Conservation (phyloP, 2,329 filamentous ascomycete genomes). For the Fusarium citri region DNA sequence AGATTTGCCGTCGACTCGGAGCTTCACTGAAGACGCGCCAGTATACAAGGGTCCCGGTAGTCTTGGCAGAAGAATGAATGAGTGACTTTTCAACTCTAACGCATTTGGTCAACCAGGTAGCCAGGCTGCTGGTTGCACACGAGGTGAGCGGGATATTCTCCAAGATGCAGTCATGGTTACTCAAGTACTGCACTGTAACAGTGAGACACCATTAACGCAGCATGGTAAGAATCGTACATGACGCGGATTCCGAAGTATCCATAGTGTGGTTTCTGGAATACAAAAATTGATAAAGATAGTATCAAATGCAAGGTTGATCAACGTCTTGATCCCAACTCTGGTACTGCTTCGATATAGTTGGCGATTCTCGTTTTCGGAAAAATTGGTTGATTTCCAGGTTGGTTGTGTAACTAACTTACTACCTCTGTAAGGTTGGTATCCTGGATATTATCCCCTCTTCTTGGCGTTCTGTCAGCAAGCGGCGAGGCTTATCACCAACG, state of each 20-base stretch:
- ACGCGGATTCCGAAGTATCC: not conserved
- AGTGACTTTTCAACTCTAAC: constrained; percentile 24
- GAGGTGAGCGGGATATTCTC: constrained; percentile 9
- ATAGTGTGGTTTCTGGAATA: constrained; percentile 7
- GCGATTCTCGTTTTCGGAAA: not conserved
- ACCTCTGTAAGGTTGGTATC: not conserved
- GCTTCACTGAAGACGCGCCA: not conserved
- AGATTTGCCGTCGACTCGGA: constrained; percentile 11
- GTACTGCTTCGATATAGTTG: not conserved
- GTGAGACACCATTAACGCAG: constrained; percentile 17
- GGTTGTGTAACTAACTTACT: too few relatives aligned
- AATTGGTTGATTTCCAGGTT: not conserved
- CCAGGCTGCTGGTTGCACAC: constrained; percentile 6
- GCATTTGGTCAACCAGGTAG: constrained; percentile 6
- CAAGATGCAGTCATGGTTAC: constrained; percentile 13
- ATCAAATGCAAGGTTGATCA: constrained; percentile 3
- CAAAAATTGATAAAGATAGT: constrained; percentile 31
- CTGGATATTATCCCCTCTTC: constrained; percentile 19
- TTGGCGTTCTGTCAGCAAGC: constrained; percentile 9
- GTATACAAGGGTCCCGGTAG: not conserved
- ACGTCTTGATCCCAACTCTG: not conserved
- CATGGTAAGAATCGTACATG: constrained; percentile 11
- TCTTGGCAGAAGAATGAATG: constrained; percentile 23
- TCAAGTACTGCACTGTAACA: constrained; percentile 10
- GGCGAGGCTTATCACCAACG: constrained; percentile 6